These are phyloP conservation scores for Akebia trifoliata DNA, from an alignment of 164 flowering plant genomes.

Conservation along the genomic window DNA sequence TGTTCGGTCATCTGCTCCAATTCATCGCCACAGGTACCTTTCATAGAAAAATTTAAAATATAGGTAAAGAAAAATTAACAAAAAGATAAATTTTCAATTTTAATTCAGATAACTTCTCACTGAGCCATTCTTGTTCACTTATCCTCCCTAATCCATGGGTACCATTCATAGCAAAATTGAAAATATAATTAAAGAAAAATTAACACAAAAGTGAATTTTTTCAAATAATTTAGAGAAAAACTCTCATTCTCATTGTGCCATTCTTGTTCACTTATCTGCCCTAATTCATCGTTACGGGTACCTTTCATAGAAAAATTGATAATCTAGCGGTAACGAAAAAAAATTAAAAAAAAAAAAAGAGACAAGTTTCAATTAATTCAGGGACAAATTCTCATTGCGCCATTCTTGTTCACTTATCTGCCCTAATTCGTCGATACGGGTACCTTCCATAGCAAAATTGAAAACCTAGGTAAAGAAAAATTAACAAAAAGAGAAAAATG, in stretches of 20 bases:
- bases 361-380: background rate
- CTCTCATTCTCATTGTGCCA: constrained; percentile 13
- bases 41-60: background rate
- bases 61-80: background rate
- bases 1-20: constrained; percentile 3
- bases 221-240: no score
- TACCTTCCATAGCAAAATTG: no score
- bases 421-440: no score
- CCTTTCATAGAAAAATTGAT: constrained; percentile 11
- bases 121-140: background rate
- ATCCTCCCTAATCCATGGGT: background rate
- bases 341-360: background rate
- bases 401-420: no score
- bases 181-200: no score
- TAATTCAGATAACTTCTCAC: background rate
- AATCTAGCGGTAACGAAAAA: no score
- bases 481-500: background rate
- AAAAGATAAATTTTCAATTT: background rate
- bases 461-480: background rate
- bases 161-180: no score
- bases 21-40: constrained; percentile 12
- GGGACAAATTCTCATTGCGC: background rate
- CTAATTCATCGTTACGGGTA: constrained; percentile 4
- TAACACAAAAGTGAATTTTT: no score
- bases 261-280: constrained; percentile 10